Evolutionary conservation across 768 basidiomycete species (phyloP).

Genomic region (Termitomyces eurrhizus): DNA sequence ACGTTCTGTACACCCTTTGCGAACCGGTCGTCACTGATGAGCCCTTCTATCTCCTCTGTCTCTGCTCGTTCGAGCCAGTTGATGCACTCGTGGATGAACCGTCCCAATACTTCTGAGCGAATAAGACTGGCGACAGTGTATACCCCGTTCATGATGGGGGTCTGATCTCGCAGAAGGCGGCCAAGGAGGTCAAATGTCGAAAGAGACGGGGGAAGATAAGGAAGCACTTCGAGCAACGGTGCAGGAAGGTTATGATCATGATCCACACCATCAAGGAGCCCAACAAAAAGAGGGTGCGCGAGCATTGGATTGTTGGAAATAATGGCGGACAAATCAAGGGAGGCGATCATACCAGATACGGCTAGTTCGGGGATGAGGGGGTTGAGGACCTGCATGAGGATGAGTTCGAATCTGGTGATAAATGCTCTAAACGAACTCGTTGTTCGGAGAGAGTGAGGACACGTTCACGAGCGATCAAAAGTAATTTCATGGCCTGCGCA

Average conservation of each 20-base stretch:
- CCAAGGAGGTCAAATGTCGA: constrained; percentile 73
- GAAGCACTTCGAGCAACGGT: constrained; percentile 60
- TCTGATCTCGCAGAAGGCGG: constrained; percentile 60
- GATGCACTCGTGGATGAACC: constrained; percentile 68
- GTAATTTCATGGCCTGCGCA: constrained; percentile 61
- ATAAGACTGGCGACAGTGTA: constrained; percentile 65
- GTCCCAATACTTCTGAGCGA: constrained; percentile 60
- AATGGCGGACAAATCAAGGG: constrained; percentile 63
- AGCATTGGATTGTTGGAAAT: constrained; percentile 66
- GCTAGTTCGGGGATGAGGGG: constrained; percentile 47
- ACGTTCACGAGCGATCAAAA: constrained; percentile 66
- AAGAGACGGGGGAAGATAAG: constrained; percentile 65
- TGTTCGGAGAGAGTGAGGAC: constrained; percentile 74
- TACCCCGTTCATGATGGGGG: constrained; percentile 36
- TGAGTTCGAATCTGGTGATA: not conserved
- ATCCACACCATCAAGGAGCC: constrained; percentile 40
- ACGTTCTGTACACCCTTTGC: constrained; percentile 72
- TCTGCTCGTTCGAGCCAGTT: constrained; percentile 70
- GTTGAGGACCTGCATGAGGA: constrained; percentile 39
- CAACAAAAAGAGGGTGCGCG: constrained; percentile 62
- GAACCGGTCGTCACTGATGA: constrained; percentile 69
- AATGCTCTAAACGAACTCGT: constrained; percentile 43
- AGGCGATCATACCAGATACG: constrained; percentile 52
- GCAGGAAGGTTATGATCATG: constrained; percentile 35
- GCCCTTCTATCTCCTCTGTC: constrained; percentile 61